These are phyloP conservation scores for Hura crepitans DNA, from an alignment of 441 rosid species.

Conservation along the genomic window DNA sequence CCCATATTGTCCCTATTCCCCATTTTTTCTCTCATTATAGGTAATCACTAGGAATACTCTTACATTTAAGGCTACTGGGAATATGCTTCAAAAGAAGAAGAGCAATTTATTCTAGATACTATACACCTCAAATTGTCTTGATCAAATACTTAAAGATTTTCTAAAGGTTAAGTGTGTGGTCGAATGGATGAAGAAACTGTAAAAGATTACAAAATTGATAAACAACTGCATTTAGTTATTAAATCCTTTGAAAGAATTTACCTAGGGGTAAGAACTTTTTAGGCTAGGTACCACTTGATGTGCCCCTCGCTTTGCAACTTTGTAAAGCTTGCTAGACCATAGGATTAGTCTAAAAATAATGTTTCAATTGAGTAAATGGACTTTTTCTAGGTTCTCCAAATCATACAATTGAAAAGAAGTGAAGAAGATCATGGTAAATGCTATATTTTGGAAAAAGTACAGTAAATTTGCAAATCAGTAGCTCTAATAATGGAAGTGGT, in stretches of 20 bases:
- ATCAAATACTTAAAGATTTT: constrained; percentile 72
- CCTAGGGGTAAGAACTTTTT: constrained; percentile 75
- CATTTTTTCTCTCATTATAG: constrained; percentile 29
- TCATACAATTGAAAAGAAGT: constrained; percentile 76
- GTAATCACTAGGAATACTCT: constrained; percentile 66
- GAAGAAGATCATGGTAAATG: constrained; percentile 55
- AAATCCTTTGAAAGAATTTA: constrained; percentile 70
- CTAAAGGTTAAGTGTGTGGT: constrained; percentile 61
- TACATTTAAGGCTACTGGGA: constrained; percentile 67
- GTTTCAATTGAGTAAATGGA: constrained; percentile 79
- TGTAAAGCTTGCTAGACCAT: constrained; percentile 63
- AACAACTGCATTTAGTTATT: constrained; percentile 62
- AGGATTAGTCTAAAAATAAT: constrained; percentile 63
- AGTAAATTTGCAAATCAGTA: constrained; percentile 57
- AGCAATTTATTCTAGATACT: constrained; percentile 90
- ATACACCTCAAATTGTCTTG: constrained; percentile 67
- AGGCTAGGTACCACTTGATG: constrained; percentile 54
- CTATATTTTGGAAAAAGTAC: constrained; percentile 85
- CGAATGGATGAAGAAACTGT: constrained; percentile 70
- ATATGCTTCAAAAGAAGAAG: constrained; percentile 86
- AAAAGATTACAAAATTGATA: constrained; percentile 69
- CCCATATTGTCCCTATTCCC: constrained; percentile 14
- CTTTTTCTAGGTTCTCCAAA: constrained; percentile 51
- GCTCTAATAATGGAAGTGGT: constrained; percentile 73
- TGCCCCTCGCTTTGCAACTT: constrained; percentile 55